Percentiles rank a stretch among this genome's conserved stretches.
phyloP scores from a whole-genome alignment of 1,284 basidiomycete species.

The Rhizopogon hawkerae region DNA sequence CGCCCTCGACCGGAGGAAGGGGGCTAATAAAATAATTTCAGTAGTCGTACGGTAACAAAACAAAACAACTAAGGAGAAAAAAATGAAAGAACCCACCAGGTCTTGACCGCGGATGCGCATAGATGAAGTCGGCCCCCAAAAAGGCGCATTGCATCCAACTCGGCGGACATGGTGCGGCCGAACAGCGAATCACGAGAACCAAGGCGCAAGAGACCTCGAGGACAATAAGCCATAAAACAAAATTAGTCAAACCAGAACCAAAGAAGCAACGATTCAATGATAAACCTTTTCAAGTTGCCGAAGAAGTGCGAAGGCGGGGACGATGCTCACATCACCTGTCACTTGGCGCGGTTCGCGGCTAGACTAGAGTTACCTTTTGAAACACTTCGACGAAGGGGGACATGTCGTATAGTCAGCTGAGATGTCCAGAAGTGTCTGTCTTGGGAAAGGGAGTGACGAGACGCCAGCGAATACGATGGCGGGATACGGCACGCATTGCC shows the following conservation, averaged over 20 bases:
- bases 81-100: not conserved
- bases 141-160: not conserved
- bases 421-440: not conserved
- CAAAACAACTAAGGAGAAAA: not conserved
- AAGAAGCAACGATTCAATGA: not conserved
- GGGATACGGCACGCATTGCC: not conserved
- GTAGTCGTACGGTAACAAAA: not conserved
- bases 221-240: not conserved
- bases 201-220: not conserved
- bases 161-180: not conserved
- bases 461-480: not conserved
- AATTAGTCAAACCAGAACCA: not conserved
- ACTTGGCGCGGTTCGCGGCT: not conserved
- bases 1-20: not conserved
- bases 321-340: not conserved
- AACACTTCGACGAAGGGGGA: not conserved
- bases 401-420: not conserved
- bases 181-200: not conserved
- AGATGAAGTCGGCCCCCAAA: not conserved
- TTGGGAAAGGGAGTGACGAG: slow-evolving; percentile 1
- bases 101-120: not conserved
- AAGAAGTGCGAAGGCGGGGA: not conserved
- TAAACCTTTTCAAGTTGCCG: no score
- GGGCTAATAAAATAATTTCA: not conserved
- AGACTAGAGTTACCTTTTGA: not conserved